These are phyloP conservation scores for Cladosporium sp. DNA, from an alignment of 2,329 filamentous ascomycete genomes.

Conservation along the genomic window DNA sequence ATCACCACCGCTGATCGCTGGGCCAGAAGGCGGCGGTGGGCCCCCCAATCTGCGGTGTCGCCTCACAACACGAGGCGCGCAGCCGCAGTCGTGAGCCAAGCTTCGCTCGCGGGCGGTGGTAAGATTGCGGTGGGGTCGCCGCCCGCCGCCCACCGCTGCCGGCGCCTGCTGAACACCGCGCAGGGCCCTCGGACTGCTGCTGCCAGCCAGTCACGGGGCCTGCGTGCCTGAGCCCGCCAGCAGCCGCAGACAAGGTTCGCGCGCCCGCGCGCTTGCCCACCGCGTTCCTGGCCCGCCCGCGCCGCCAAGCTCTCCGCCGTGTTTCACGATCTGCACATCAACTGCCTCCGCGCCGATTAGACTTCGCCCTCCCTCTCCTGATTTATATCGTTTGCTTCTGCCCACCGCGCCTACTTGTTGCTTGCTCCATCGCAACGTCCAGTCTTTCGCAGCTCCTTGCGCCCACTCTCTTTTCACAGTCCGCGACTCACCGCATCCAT, in stretches of 20 bases:
- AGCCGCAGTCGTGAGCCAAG: not conserved
- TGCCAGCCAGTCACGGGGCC: not conserved
- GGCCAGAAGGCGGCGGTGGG: slow-evolving; percentile 8
- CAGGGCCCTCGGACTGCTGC: not conserved
- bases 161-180: not conserved
- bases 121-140: slow-evolving; percentile 9
- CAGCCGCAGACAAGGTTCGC: not conserved
- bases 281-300: not conserved
- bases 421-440: not conserved
- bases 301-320: not conserved
- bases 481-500: slow-evolving; percentile 11
- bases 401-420: not conserved
- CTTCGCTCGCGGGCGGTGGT: not conserved
- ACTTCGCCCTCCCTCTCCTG: slow-evolving; percentile 3
- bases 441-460: slow-evolving; percentile 6
- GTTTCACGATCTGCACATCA: slow-evolving; percentile 11
- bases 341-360: not conserved
- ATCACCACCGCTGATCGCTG: not conserved
- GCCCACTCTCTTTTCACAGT: slow-evolving; percentile 9
- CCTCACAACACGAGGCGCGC: slow-evolving; percentile 2
- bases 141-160: not conserved
- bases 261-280: not conserved
- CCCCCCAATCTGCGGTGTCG: not conserved
- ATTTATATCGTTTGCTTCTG: slow-evolving; percentile 1
- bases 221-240: not conserved